These are phyloP conservation scores for Dalbergia cultrata DNA, from an alignment of 306 rosid genomes.

Conservation along the genomic window DNA sequence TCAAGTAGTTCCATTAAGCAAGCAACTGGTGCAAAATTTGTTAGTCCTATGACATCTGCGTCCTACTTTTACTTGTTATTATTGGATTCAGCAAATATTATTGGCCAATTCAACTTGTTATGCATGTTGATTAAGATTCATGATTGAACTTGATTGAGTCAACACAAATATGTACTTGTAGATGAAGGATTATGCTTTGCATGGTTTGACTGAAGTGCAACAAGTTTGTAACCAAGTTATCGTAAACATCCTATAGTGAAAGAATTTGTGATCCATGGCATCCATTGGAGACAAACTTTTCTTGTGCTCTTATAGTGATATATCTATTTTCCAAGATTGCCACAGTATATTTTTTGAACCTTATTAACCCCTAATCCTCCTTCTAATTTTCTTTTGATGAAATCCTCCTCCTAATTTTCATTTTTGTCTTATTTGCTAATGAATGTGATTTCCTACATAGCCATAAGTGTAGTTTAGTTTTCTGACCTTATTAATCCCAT, in stretches of 20 bases:
- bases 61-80: neutral
- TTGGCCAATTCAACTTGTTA: neutral
- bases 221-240: neutral
- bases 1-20: conserved; percentile 28
- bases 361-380: too few relatives aligned
- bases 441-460: neutral
- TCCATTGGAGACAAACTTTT: conserved; percentile 12
- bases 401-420: too few relatives aligned
- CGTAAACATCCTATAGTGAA: conserved; percentile 1
- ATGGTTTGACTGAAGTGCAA: neutral
- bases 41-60: neutral
- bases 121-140: neutral
- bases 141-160: conserved; percentile 7
- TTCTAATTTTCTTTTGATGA: too few relatives aligned
- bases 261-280: conserved; percentile 8
- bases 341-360: too few relatives aligned
- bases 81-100: conserved; percentile 10
- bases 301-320: conserved; percentile 21
- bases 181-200: conserved; percentile 12
- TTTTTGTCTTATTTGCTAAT: neutral
- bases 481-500: conserved; percentile 6
- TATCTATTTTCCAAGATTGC: neutral
- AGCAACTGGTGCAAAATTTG: conserved; percentile 7
- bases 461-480: neutral
- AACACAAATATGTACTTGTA: neutral